Evolutionary conservation across 2,329 filamentous ascomycete species (phyloP), one percentile per base, ranked within the genome.

Genomic region (Fusarium buharicum): DNA sequence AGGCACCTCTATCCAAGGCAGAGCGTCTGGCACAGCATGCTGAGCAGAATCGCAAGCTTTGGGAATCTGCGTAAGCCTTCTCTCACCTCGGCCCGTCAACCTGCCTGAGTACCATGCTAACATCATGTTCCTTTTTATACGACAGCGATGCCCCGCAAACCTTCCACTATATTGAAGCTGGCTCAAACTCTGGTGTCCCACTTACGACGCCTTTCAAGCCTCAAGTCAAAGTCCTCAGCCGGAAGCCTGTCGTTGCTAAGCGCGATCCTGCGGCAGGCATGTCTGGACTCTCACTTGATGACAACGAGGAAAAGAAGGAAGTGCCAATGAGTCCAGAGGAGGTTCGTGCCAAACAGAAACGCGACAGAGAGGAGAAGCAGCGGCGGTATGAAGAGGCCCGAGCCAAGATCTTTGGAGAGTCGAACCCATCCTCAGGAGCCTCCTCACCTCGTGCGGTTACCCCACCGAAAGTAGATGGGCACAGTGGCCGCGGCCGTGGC

Each of bases 361-460:
- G 85, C 44, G 92, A 96, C 68, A 85, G 88, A 10, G 93, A 96
- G 72, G 93, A 96, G 78, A 97, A 95, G 79, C 91, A 96, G 79
- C 88, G 88, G 53, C 90, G 90, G 59, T 97, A 97, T 74, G 91
- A 96, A 59, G 93, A 97, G 78, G 91, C 89, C 6, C 85, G 94
- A 27, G 92, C 94, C 69, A 90, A 93, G 73, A 89, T 97, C 51
- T 94, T 97, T 75, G 93, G 93, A 17, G 86, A 85, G 30, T 78
- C 79, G 10, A 79, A 76, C 30, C 75, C 79, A 10, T 80, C 79
- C 8, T 84, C 88, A 0, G 85, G 87, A 2, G 80, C 82, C 8
- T 88, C 87, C 4, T 86, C 86, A 4, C 86, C 88, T 0, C 86
- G 86, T 10, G 84, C 79, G 40, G 80, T 84, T 38, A 77, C 88